Percentiles rank a stretch among this genome's conserved stretches.
Evolutionary conservation across 2,329 filamentous ascomycete genomes (phyloP).

Genomic region (Ascochyta clinopodiicola): DNA sequence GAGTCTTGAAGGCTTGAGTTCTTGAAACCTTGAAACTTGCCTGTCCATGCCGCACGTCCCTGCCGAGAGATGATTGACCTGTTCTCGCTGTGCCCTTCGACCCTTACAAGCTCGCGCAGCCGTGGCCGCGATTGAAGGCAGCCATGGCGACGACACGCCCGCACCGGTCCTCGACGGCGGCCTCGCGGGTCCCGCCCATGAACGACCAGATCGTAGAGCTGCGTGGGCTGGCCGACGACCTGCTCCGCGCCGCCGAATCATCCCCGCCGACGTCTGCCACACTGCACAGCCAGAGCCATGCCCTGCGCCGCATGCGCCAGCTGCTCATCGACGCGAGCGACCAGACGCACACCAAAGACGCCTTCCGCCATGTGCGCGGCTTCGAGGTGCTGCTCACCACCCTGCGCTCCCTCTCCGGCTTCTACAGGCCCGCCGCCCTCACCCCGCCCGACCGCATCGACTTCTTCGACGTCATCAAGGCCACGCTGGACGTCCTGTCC

Average conservation of each 20-base stretch:
- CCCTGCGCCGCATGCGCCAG: conserved; percentile 71
- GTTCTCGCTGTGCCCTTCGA: conserved; percentile 27
- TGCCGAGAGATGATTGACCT: conserved; percentile 40
- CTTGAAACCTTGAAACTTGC: too few species aligned
- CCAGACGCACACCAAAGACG: conserved; percentile 69
- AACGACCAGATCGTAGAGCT: conserved; percentile 58
- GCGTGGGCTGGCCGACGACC: conserved; percentile 45
- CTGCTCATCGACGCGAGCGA: conserved; percentile 61
- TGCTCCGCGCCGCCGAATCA: conserved; percentile 40
- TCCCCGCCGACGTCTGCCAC: conserved; percentile 37
- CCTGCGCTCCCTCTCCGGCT: conserved; percentile 73
- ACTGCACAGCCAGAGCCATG: conserved; percentile 54
- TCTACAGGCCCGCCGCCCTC: conserved; percentile 73
- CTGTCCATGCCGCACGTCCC: not conserved
- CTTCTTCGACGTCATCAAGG: conserved; percentile 73
- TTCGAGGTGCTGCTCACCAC: conserved; percentile 77
- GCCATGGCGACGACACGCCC: conserved; percentile 44
- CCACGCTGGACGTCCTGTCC: conserved; percentile 75
- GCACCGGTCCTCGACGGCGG: conserved; percentile 48
- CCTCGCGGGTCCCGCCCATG: conserved; percentile 54
- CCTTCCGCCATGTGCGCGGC: conserved; percentile 80
- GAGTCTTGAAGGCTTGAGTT: too few species aligned
- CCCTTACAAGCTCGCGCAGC: conserved; percentile 31
- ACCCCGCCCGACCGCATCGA: conserved; percentile 67
- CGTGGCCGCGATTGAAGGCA: conserved; percentile 35